Evolutionary conservation across 1,284 basidiomycete species (phyloP), one percentile per base, ranked within the genome.

Genomic region (Melampsora larici-populina): DNA sequence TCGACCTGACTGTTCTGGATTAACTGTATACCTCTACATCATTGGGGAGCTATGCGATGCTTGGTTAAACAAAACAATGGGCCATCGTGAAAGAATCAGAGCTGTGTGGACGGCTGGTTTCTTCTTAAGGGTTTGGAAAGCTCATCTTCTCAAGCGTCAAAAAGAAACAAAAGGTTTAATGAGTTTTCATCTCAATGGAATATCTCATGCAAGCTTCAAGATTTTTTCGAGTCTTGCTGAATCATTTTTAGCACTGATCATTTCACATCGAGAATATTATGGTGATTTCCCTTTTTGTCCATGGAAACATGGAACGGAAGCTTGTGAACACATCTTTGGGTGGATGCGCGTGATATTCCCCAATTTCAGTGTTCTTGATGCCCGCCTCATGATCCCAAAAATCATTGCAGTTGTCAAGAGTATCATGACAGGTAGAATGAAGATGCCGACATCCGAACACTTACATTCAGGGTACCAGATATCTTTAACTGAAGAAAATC

Each of bases 291-390:
- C 70, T 46, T 62, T 71, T 18, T 62, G 60, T 60, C 58, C 58
- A 24, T 71, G 70, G 70, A 71, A 71, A 55, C 70, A 71, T 40
- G 58, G 70, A 17, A 71, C 58, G 6, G 36, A 71, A 71, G 70
- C 70, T 46, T 71, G 70, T 36, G 70, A 49, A 43, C 66, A 68
- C 26, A 68, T 68, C 36, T 29, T n/a, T n/a, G n/a, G n/a, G n/a
- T n/a, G n/a, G n/a, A n/a, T n/a, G n/a, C n/a, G n/a, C n/a, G n/a
- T n/a, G n/a, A n/a, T n/a, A n/a, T n/a, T n/a, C n/a, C n/a, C n/a
- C n/a, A n/a, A n/a, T n/a, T n/a, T n/a, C n/a, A n/a, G n/a, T n/a
- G n/a, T n/a, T n/a, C n/a, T n/a, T n/a, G n/a, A n/a, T n/a, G n/a
- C n/a, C n/a, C n/a, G n/a, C n/a, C n/a, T n/a, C n/a, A n/a, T n/a